Conservation (phyloP, 1,139 yeast genomes). For the Tardiomyces blankii region DNA sequence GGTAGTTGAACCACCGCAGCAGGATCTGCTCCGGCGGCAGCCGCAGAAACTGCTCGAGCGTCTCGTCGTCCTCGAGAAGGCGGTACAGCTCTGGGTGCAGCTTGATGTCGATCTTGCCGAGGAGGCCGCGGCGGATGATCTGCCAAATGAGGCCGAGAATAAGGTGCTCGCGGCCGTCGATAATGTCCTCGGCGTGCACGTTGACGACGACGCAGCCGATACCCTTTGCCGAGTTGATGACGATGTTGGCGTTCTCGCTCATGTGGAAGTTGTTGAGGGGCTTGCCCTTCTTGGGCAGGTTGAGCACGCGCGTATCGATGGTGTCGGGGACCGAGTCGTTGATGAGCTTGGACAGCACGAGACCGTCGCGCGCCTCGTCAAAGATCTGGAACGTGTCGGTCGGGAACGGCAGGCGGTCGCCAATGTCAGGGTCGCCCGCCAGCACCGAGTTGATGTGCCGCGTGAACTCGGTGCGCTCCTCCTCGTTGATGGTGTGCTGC, state of each 20-base stretch:
- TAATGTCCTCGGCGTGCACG: constrained; percentile 93
- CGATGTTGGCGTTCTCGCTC: constrained; percentile 95
- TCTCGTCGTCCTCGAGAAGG: constrained; percentile 89
- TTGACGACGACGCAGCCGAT: constrained; percentile 97
- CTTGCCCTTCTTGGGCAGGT: constrained; percentile 73
- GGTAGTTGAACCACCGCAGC: constrained; percentile 96
- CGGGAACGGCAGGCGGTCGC: constrained; percentile 80
- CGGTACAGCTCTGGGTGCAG: constrained; percentile 95
- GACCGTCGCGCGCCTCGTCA: constrained; percentile 94
- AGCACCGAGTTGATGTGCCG: constrained; percentile 89
- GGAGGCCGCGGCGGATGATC: constrained; percentile 88
- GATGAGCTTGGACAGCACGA: constrained; percentile 83
- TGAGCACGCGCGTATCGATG: constrained; percentile 93
- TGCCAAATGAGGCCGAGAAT: constrained; percentile 97
- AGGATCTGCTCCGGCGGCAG: constrained; percentile 96
- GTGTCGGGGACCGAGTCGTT: constrained; percentile 98
- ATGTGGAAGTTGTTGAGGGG: constrained; percentile 88
- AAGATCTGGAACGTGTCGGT: constrained; percentile 91
- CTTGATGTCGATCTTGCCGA: constrained; percentile 90
- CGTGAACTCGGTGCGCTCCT: constrained; percentile 91
- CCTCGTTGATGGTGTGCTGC: constrained; percentile 96
- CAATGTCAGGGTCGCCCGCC: constrained; percentile 83
- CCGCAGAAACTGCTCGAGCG: constrained; percentile 90
- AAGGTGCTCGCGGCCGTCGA: constrained; percentile 94
- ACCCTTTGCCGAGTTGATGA: constrained; percentile 95